These are phyloP conservation scores for Lepidopterella palustris DNA, from an alignment of 495 filamentous ascomycete genomes.

Conservation along the genomic window DNA sequence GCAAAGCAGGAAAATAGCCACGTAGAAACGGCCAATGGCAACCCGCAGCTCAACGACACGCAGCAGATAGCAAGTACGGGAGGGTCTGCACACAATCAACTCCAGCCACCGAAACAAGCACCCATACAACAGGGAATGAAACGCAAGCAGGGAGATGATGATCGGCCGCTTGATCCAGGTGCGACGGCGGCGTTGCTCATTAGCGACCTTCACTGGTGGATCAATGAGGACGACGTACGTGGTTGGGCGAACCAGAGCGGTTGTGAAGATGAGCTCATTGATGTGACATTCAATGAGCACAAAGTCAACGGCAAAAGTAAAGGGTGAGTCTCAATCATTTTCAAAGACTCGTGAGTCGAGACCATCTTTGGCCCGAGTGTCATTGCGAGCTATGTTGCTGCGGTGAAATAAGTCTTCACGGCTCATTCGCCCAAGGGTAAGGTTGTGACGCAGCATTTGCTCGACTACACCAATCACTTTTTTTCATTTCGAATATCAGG, in stretches of 20 bases:
- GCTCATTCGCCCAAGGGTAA: no score
- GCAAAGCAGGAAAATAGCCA: slow-evolving; percentile 35
- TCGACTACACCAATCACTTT: no score
- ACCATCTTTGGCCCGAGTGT: not conserved
- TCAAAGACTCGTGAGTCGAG: not conserved
- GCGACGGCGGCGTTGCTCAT: slow-evolving; percentile 78
- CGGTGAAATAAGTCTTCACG: no score
- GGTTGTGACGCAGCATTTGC: no score
- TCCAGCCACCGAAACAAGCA: slow-evolving; percentile 44
- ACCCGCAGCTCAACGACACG: slow-evolving; percentile 32
- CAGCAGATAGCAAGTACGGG: slow-evolving; percentile 48
- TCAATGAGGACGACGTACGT: slow-evolving; percentile 88
- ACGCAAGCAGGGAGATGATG: slow-evolving; percentile 53
- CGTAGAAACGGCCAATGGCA: slow-evolving; percentile 31
- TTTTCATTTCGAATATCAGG: not conserved
- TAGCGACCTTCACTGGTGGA: slow-evolving; percentile 93
- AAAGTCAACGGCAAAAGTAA: slow-evolving; percentile 99
- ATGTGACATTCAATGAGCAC: slow-evolving; percentile 93
- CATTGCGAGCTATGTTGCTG: no score
- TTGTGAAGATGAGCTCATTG: slow-evolving; percentile 78
- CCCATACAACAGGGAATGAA: slow-evolving; percentile 41
- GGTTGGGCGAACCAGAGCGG: slow-evolving; percentile 73
- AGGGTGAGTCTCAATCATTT: slow-evolving; percentile 54
- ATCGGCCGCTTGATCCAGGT: slow-evolving; percentile 69
- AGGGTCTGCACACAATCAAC: slow-evolving; percentile 37